Base-by-base conservation (phyloP, 768 basidiomycete species). In the Lactarius deliciosus region DNA sequence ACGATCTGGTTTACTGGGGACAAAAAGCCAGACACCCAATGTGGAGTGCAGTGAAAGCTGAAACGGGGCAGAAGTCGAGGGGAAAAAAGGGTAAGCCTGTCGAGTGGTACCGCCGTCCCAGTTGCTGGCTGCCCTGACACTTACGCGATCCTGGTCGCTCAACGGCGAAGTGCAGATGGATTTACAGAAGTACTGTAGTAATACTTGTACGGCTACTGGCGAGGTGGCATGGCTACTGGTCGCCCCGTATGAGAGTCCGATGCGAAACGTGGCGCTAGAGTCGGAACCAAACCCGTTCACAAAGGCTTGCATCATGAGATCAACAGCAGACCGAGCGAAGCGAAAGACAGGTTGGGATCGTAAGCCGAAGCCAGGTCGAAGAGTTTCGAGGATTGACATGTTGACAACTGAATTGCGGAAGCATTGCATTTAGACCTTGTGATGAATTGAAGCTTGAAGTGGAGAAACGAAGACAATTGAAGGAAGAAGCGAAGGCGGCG, bases 321-420 rank as follows among this genome's bases (percentile, higher is more conserved):
- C 32, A 16, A 32, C 55, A 34, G 10, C 55, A 56, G 30, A 56
- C 10, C 7, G 20, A 34, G 34, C 34, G 34, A 34, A 34, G 30
- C 8, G 32, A 3, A 22, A 11, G 47, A 5, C 22, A 38, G 36
- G 10, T 25, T 13, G 13, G 6, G 50, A 53, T 25, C 25, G 50
- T 53, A 53, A 53, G 50, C 50, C 50, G 50, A 53, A 53, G 50
- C 50, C 50, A 53, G 50, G n/a, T 53, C 25, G 50, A 15, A 15
- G 6, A 53, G 50, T 53, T 53, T 53, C 50, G 50, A 53, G 50
- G 50, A 53, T 53, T 53, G 50, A 53, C 50, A 53, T 50, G 50
- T 53, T 25, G 50, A 53, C 22, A 53, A 22, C 7, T 22, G 22
- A 11, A 18, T 22, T 11, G n/a, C 22, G 47, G 47, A 50, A 25